These are phyloP conservation scores for Yamadazyma conglobata DNA, from an alignment of 1,139 yeast species.

Conservation along the genomic window DNA sequence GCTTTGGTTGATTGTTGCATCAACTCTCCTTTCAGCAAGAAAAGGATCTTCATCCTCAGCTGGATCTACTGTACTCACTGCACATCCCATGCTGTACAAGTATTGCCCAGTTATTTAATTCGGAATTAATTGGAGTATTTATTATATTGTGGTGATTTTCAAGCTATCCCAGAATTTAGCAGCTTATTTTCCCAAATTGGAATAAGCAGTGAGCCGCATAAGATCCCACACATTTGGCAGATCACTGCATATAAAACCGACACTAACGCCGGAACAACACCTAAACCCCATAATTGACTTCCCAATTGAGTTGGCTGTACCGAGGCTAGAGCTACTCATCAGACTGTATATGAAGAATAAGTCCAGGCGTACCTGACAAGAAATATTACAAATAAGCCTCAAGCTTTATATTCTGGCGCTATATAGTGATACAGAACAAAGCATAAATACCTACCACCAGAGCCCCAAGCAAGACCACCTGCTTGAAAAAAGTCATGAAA, in stretches of 20 bases:
- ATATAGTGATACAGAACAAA: conserved; percentile 10
- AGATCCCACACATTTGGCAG: conserved; percentile 9
- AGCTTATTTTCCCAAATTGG: no score
- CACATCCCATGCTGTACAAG: conserved; percentile 59
- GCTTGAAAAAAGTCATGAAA: conserved; percentile 17
- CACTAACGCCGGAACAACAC: no score
- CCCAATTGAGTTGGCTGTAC: no score
- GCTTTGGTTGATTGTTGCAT: conserved; percentile 68
- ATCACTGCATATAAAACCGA: conserved; percentile 1
- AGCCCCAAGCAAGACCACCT: conserved; percentile 16
- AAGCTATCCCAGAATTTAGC: background rate
- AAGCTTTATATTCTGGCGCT: no score
- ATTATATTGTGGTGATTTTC: no score
- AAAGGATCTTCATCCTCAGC: conserved; percentile 50
- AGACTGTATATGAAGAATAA: no score
- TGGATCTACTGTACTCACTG: conserved; percentile 49
- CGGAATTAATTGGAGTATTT: no score
- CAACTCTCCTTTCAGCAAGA: conserved; percentile 47
- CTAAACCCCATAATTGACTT: no score
- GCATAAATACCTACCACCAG: conserved; percentile 19
- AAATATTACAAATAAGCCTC: no score
- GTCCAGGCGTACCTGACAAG: no score
- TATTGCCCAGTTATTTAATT: no score
- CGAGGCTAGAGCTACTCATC: no score
- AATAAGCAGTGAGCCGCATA: conserved; percentile 14